A percentile compares a stretch with the other conserved stretches of the same genome.
Evolutionary conservation across 2,329 filamentous ascomycete species (phyloP).

Genomic region (Conoideocrella luteorostrata): DNA sequence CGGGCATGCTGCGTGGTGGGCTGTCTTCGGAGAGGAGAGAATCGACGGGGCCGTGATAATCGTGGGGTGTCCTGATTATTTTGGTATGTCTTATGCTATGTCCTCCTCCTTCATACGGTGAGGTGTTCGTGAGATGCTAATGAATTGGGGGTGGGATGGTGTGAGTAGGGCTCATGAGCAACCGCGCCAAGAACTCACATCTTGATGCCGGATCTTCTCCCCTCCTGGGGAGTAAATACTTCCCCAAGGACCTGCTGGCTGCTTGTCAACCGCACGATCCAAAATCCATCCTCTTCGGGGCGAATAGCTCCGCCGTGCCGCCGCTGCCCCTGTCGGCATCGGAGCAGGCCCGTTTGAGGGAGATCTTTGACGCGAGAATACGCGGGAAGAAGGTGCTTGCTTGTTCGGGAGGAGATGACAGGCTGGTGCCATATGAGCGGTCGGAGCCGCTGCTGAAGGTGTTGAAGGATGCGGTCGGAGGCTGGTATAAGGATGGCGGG

Average conservation of each 20-base stretch:
- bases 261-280: slow-evolving; percentile 66
- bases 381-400: slow-evolving; percentile 58
- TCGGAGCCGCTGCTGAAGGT: slow-evolving; percentile 55
- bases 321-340: slow-evolving; percentile 22
- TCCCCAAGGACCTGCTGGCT: slow-evolving; percentile 62
- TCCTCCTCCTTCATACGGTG: too few relatives aligned
- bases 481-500: slow-evolving; percentile 50
- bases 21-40: slow-evolving; percentile 69
- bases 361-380: slow-evolving; percentile 42
- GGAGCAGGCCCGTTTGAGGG: slow-evolving; percentile 37
- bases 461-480: slow-evolving; percentile 47
- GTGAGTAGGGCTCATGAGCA: slow-evolving; percentile 60
- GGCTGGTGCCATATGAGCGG: slow-evolving; percentile 62
- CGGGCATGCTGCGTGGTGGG: slow-evolving; percentile 82
- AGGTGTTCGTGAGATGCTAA: too few relatives aligned
- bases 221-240: slow-evolving; percentile 73
- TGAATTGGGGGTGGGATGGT: too few relatives aligned
- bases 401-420: slow-evolving; percentile 61
- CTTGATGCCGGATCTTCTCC: slow-evolving; percentile 42
- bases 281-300: slow-evolving; percentile 63
- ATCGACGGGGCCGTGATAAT: slow-evolving; percentile 73
- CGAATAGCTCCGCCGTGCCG: slow-evolving; percentile 25
- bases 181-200: slow-evolving; percentile 66
- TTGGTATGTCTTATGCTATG: slow-evolving; percentile 45
- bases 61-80: slow-evolving; percentile 86